Percentiles rank a stretch among this genome's conserved stretches.
phyloP scores from a whole-genome alignment of 2,329 filamentous ascomycete genomes.

The Fusarium odoratissimum region DNA sequence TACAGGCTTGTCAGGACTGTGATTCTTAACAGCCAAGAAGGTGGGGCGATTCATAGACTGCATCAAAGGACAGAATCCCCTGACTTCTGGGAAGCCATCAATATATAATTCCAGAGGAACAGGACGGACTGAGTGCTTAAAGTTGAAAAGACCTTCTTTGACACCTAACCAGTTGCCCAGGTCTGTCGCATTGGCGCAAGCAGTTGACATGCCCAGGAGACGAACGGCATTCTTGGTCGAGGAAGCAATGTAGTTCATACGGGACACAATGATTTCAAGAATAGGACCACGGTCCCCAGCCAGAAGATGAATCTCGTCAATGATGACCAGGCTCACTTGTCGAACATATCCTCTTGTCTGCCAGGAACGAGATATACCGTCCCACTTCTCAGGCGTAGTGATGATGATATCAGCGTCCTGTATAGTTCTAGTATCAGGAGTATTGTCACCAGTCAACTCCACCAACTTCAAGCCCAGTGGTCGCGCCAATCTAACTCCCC shows the following conservation, averaged over 20 bases:
- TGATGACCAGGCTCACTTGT: conserved; percentile 95
- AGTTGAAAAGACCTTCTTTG: conserved; percentile 96
- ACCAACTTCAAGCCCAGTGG: conserved; percentile 92
- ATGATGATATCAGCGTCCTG: conserved; percentile 97
- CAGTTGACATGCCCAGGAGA: conserved; percentile 98
- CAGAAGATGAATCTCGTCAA: conserved; percentile 98
- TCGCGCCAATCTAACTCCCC: conserved; percentile 82
- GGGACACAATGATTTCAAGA: conserved; percentile 92
- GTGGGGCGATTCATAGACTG: conserved; percentile 99
- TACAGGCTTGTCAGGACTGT: conserved; percentile 95
- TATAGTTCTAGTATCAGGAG: conserved; percentile 95
- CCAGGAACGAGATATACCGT: conserved; percentile 99
- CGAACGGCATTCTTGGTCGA: conserved; percentile 91
- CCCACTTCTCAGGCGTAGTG: conserved; percentile 99
- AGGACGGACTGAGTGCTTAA: conserved; percentile 94
- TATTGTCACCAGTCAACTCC: conserved; percentile 96
- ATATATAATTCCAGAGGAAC: conserved; percentile 97
- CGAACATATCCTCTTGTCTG: conserved; percentile 96
- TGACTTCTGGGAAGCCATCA: conserved; percentile 93
- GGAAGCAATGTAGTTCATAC: conserved; percentile 98
- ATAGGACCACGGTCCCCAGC: conserved; percentile 97
- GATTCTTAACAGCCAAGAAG: conserved; percentile 94
- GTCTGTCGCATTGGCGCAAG: conserved; percentile 94
- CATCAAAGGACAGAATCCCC: conserved; percentile 97
- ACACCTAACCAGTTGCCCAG: conserved; percentile 97